Evolutionary conservation across 1,284 basidiomycete genomes (phyloP).

Genomic region (Heterobasidion annosum): DNA sequence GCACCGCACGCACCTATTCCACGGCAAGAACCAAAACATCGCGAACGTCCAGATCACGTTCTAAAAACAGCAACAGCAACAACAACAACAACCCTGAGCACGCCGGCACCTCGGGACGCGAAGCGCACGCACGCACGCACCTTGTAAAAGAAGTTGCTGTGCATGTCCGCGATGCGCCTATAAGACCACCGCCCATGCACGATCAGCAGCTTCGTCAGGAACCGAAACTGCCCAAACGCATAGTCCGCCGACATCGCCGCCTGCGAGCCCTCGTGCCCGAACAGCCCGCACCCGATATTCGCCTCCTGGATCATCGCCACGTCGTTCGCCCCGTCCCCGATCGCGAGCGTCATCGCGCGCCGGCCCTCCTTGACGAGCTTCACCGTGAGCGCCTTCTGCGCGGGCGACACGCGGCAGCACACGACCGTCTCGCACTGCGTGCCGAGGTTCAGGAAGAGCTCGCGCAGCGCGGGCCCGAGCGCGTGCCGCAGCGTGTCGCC

Average conservation of each 20-base stretch:
- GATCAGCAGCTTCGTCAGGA: conserved; percentile 84
- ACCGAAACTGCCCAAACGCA: conserved; percentile 96
- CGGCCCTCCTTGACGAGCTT: conserved; percentile 93
- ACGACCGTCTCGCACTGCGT: conserved; percentile 97
- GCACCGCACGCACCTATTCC: conserved; percentile 57
- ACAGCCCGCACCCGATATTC: conserved; percentile 90
- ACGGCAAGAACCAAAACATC: conserved; percentile 92
- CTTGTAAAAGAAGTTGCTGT: conserved; percentile 98
- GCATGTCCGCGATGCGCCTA: conserved; percentile 94
- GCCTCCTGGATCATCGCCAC: conserved; percentile 99
- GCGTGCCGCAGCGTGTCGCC: conserved; percentile 89
- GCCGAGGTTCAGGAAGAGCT: conserved; percentile 83
- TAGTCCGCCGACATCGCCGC: conserved; percentile 99
- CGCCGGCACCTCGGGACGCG: background rate
- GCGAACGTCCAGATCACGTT: conserved; percentile 89
- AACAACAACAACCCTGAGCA: background rate
- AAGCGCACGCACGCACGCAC: conserved; percentile 23
- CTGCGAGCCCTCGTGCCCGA: conserved; percentile 94
- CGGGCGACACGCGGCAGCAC: conserved; percentile 93
- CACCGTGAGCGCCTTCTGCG: conserved; percentile 94
- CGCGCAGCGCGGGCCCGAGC: conserved; percentile 70
- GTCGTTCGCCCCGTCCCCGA: conserved; percentile 95
- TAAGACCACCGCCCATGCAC: conserved; percentile 98
- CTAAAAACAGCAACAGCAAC: conserved; percentile 24
- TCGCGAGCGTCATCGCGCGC: conserved; percentile 93